Conservation (phyloP, 2,329 filamentous ascomycete genomes). For the Leptographium flavum region DNA sequence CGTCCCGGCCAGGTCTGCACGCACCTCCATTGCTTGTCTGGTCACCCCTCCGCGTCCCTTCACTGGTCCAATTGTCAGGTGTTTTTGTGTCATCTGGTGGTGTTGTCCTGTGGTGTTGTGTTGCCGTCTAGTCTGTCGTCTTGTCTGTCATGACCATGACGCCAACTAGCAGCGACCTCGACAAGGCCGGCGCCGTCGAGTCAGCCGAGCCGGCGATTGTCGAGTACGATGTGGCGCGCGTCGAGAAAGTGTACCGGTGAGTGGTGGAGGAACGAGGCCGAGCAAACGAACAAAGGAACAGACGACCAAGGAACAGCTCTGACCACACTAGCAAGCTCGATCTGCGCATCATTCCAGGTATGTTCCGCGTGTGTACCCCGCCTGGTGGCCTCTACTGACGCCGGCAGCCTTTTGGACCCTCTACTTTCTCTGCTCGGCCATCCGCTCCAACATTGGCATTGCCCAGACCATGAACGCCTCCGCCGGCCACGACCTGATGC, state of each 20-base stretch:
- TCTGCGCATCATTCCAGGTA: conserved; percentile 43
- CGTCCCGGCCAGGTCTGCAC: conserved; percentile 24
- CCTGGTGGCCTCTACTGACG: too few species aligned
- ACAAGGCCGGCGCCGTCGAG: neutral
- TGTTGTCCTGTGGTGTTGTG: too few species aligned
- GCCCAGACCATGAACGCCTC: conserved; percentile 84
- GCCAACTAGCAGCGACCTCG: neutral
- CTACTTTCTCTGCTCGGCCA: conserved; percentile 85
- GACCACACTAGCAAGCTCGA: conserved; percentile 31
- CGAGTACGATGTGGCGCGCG: conserved; percentile 35
- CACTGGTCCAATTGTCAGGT: neutral
- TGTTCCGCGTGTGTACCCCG: too few species aligned
- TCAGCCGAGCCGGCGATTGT: conserved; percentile 7
- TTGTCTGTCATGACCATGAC: neutral
- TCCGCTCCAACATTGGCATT: conserved; percentile 81
- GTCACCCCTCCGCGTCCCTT: conserved; percentile 4
- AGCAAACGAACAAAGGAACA: too few species aligned
- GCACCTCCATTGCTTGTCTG: conserved; percentile 36
- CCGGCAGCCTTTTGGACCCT: conserved; percentile 65
- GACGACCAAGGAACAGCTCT: neutral
- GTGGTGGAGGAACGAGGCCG: too few species aligned
- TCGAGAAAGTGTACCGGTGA: conserved; percentile 39
- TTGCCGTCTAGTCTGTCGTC: too few species aligned
- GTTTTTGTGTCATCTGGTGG: too few species aligned
- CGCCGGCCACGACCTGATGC: conserved; percentile 58